Base-by-base conservation (phyloP, 345 rosid species). In the Combretum micranthum region DNA sequence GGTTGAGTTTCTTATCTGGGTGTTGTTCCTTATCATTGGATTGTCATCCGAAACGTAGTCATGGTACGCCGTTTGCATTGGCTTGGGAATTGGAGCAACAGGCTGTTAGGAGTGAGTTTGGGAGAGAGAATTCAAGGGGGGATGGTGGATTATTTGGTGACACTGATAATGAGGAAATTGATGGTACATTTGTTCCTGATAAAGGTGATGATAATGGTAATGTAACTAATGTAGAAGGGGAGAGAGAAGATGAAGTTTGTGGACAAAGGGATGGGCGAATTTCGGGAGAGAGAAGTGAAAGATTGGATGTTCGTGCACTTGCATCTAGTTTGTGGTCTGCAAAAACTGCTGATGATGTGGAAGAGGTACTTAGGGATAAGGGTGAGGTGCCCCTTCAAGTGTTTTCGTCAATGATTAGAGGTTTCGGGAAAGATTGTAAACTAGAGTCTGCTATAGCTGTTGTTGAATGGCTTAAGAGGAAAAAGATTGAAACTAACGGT, bases 391-490 rank as follows among this genome's bases (percentile, higher is more conserved):
- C 97, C 43, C 81, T 78, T 39, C 81, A 76, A 67, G 94, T 85
- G 8, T 80, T 71, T 66, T 77, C 80, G 16, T 70, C 84, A 57
- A 76, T 89, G 80, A 85, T 93, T 45, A 82, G 66, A 60, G 84
- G 83, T 52, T 78, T 85, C 45, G 99, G 96, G 16, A 78, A 77
- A 69, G 90, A 82, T 50, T 84, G 76, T 67, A 64, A 60, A 64
- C 53, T 87, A 63, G 69, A 74, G 32, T 75, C 84, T 63, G 90
- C 97, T 2, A 43, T 86, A 57, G 91, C 96, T 2, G 76, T 93
- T 51, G 83, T 89, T 56, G 80, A 77, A 56, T 93, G 97, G 96
- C 91, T 93, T 50, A 82, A 80, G 76, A 79, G 70, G 72, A 86
- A 79, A 80, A 80, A 83, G 74, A 80, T 60, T 45, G 88, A 84